A percentile compares a stretch with the other conserved stretches of the same genome.
Conservation (phyloP, 2,329 filamentous ascomycete species). For the Ceratocystis lukuohia region DNA sequence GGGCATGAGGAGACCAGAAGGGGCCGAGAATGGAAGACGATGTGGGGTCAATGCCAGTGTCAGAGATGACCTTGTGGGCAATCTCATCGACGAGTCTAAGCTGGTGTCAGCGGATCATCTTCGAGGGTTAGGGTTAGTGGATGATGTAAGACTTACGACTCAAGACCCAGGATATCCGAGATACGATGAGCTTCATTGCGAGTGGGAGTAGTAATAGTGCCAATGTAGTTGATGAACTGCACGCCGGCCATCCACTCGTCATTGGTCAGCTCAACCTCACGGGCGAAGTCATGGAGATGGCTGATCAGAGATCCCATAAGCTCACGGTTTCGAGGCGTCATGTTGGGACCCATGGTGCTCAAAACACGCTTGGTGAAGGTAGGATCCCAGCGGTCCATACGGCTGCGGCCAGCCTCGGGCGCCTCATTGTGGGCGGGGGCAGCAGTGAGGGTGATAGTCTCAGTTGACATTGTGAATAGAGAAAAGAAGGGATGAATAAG, state of each 20-base stretch:
- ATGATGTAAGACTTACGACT: conserved; percentile 39
- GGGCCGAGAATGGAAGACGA: conserved; percentile 64
- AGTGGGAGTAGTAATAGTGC: conserved; percentile 52
- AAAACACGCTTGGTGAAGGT: conserved; percentile 63
- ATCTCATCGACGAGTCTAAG: conserved; percentile 51
- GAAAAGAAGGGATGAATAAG: neutral
- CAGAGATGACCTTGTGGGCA: conserved; percentile 48
- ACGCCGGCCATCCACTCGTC: conserved; percentile 69
- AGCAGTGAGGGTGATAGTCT: conserved; percentile 11
- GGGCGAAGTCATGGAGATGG: conserved; percentile 66
- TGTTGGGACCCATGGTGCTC: conserved; percentile 58
- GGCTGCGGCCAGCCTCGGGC: conserved; percentile 9
- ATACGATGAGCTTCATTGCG: conserved; percentile 64
- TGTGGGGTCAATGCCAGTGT: conserved; percentile 50
- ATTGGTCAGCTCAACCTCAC: conserved; percentile 61
- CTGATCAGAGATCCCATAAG: conserved; percentile 51
- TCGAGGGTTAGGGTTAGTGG: neutral
- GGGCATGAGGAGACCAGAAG: conserved; percentile 64
- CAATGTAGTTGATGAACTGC: conserved; percentile 60
- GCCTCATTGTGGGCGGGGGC: neutral
- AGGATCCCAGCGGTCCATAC: conserved; percentile 38
- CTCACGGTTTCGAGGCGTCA: conserved; percentile 48
- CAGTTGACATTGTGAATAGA: conserved; percentile 1
- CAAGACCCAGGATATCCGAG: conserved; percentile 60
- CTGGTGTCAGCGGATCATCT: neutral